phyloP scores from a whole-genome alignment of 805 yeast genomes.

The Metschnikowia noctiluminum region DNA sequence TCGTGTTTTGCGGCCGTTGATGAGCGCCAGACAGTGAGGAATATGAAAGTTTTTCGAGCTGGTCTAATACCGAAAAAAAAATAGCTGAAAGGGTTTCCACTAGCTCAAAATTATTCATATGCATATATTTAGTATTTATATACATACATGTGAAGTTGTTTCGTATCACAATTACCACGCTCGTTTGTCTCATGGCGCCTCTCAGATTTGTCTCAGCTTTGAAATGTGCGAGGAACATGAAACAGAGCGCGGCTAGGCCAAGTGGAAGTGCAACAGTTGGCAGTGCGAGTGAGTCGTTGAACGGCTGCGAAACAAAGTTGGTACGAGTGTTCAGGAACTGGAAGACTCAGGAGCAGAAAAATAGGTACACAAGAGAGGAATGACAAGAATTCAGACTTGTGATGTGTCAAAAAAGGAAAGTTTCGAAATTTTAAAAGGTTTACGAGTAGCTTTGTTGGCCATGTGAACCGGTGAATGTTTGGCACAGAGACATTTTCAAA shows the following conservation, averaged over 20 bases:
- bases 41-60: too few relatives aligned
- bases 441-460: too few relatives aligned
- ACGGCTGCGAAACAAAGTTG: neutral
- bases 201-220: conserved; percentile 4
- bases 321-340: neutral
- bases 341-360: too few relatives aligned
- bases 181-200: neutral
- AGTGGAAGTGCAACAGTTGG: neutral
- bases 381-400: too few relatives aligned
- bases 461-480: too few relatives aligned
- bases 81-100: neutral
- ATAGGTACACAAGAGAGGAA: too few relatives aligned
- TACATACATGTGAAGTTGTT: neutral
- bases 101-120: too few relatives aligned
- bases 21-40: neutral
- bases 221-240: conserved; percentile 1
- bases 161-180: neutral
- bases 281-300: neutral
- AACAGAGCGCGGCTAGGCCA: conserved; percentile 3
- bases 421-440: too few relatives aligned
- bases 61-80: too few relatives aligned
- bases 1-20: neutral
- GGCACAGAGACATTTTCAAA: too few relatives aligned
- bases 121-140: neutral
- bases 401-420: too few relatives aligned